Percentiles rank a stretch among this genome's conserved stretches.
Conservation (phyloP, 805 yeast genomes). For the Lachancea meyersii region DNA sequence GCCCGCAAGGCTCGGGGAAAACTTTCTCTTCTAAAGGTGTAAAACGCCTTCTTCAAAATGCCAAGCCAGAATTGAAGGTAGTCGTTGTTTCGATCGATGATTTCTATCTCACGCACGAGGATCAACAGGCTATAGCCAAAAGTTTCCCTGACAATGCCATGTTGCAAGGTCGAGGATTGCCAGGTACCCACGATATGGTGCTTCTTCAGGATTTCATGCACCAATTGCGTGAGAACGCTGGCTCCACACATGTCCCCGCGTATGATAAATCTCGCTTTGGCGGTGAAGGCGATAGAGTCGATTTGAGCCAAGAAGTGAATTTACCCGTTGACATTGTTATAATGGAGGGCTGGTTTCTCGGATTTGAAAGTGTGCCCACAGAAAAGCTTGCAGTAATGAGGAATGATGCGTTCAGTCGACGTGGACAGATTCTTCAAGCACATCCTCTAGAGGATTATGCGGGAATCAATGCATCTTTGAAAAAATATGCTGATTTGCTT, state of each 20-base stretch:
- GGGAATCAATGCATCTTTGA: constrained; percentile 48
- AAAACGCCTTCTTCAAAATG: constrained; percentile 27
- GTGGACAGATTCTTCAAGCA: constrained; percentile 18
- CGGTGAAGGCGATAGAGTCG: constrained; percentile 77
- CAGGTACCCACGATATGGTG: constrained; percentile 83
- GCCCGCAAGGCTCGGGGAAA: constrained; percentile 81
- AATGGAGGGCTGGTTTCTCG: constrained; percentile 94
- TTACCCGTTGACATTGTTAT: constrained; percentile 56
- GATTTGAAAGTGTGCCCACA: constrained; percentile 43
- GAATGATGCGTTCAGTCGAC: constrained; percentile 11
- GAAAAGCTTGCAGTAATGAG: background rate
- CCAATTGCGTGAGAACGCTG: constrained; percentile 23
- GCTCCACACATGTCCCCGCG: constrained; percentile 41
- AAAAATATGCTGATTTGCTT: constrained; percentile 40
- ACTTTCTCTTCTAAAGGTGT: constrained; percentile 47
- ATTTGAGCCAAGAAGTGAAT: constrained; percentile 23
- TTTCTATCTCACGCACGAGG: constrained; percentile 61
- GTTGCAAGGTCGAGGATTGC: constrained; percentile 76
- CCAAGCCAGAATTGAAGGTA: constrained; percentile 36
- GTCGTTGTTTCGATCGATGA: constrained; percentile 76
- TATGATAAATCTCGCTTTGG: constrained; percentile 69
- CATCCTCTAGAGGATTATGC: constrained; percentile 28
- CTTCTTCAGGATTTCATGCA: constrained; percentile 20
- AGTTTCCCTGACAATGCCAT: constrained; percentile 44
- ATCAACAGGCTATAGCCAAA: constrained; percentile 46